Evolutionary conservation across 2,329 filamentous ascomycete species (phyloP).

Genomic region (Pyrenochaeta sp.): DNA sequence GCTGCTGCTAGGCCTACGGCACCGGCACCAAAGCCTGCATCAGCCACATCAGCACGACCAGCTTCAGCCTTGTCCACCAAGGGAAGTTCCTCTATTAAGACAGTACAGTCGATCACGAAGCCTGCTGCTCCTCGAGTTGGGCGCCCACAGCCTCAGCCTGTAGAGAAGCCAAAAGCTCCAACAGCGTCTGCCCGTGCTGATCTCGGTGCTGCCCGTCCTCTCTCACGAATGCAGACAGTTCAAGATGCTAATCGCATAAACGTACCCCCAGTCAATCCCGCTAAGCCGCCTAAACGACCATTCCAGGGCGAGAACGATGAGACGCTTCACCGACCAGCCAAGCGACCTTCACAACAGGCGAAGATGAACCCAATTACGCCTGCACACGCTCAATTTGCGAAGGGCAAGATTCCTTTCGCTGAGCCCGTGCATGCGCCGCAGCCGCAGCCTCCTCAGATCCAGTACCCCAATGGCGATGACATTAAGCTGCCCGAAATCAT

Average conservation of each 20-base stretch:
- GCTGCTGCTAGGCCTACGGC: slow-evolving; percentile 43
- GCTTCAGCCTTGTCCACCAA: slow-evolving; percentile 39
- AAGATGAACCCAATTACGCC: slow-evolving; percentile 57
- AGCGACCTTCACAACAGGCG: slow-evolving; percentile 51
- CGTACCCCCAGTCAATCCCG: slow-evolving; percentile 68
- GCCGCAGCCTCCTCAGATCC: slow-evolving; percentile 68
- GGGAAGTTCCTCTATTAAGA: slow-evolving; percentile 25
- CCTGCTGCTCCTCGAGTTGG: slow-evolving; percentile 34
- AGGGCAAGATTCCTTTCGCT: slow-evolving; percentile 88
- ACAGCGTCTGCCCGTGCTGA: slow-evolving; percentile 56
- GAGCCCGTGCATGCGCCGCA: slow-evolving; percentile 61
- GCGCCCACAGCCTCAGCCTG: slow-evolving; percentile 58
- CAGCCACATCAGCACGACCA: slow-evolving; percentile 36
- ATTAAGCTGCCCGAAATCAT: slow-evolving; percentile 95
- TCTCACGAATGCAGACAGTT: slow-evolving; percentile 68
- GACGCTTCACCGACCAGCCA: slow-evolving; percentile 56
- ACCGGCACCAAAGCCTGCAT: slow-evolving; percentile 64
- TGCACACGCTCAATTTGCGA: slow-evolving; percentile 77
- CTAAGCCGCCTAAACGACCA: slow-evolving; percentile 77
- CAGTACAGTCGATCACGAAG: slow-evolving; percentile 32
- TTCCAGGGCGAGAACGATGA: slow-evolving; percentile 76
- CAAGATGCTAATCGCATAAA: slow-evolving; percentile 67
- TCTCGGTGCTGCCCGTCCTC: slow-evolving; percentile 59
- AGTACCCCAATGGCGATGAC: slow-evolving; percentile 86
- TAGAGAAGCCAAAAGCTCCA: slow-evolving; percentile 70